A percentile compares a stretch with the other conserved stretches of the same genome.
These are phyloP conservation scores for Sutorius australiensis DNA, from an alignment of 768 basidiomycete genomes.

Conservation along the genomic window DNA sequence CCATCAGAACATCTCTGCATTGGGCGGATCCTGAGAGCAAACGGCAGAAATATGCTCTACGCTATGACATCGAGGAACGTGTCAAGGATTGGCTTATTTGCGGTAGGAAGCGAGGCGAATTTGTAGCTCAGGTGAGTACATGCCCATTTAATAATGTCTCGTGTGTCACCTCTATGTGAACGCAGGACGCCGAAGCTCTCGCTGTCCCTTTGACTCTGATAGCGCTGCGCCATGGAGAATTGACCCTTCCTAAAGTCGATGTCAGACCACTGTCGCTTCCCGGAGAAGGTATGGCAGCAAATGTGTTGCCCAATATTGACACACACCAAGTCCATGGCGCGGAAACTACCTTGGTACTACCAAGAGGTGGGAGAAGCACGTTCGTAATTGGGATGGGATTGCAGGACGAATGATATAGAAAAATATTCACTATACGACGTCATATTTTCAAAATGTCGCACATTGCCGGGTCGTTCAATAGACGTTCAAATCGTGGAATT, in stretches of 20 bases:
- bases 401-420: constrained; percentile 15
- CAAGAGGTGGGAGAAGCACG: constrained; percentile 77
- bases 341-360: constrained; percentile 74
- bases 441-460: not conserved
- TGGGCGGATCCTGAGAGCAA: constrained; percentile 58
- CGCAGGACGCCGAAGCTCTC: constrained; percentile 59
- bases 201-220: constrained; percentile 72
- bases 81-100: constrained; percentile 87
- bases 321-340: constrained; percentile 85
- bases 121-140: constrained; percentile 59
- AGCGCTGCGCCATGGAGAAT: constrained; percentile 78
- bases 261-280: constrained; percentile 57
- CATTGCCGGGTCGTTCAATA: not conserved
- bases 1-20: constrained; percentile 69
- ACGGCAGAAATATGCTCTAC: constrained; percentile 49
- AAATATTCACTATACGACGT: not conserved
- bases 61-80: constrained; percentile 80
- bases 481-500: constrained; percentile 10
- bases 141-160: not conserved
- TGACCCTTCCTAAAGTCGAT: constrained; percentile 69
- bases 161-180: constrained; percentile 1
- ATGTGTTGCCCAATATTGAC: constrained; percentile 62
- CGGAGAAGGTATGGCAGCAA: constrained; percentile 54
- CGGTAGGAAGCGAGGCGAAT: constrained; percentile 84
- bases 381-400: constrained; percentile 74